Evolutionary conservation across 148 eudicot species (phyloP).

Genomic region (Rhododendron vialii): DNA sequence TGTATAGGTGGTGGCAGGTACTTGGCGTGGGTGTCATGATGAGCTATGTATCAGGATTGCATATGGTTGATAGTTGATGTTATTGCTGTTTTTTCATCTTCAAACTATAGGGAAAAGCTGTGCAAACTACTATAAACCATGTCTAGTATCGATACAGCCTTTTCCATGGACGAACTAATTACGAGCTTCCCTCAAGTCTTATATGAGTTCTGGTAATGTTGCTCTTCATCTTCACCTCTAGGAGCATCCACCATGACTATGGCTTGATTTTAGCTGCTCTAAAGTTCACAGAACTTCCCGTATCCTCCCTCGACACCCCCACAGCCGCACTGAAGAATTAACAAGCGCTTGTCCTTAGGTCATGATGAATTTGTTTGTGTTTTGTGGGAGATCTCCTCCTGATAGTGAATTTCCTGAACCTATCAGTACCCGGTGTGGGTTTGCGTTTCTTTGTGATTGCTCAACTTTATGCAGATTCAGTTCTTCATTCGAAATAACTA

Average conservation of each 20-base stretch:
- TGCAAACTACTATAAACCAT: not conserved
- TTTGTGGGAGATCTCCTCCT: not conserved
- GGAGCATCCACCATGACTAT: not conserved
- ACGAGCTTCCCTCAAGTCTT: not conserved
- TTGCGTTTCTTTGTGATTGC: not conserved
- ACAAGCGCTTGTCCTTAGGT: not conserved
- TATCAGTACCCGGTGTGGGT: no score
- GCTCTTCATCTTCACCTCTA: not conserved
- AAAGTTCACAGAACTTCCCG: not conserved
- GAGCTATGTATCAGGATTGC: not conserved
- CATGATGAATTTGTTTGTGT: not conserved
- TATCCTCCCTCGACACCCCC: not conserved
- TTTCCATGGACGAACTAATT: not conserved
- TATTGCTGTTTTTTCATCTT: not conserved
- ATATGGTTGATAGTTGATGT: not conserved
- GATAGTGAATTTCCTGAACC: not conserved
- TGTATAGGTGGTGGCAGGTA: not conserved
- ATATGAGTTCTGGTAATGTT: not conserved
- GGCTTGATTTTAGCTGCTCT: not conserved
- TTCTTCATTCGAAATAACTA: not conserved
- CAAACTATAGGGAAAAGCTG: not conserved
- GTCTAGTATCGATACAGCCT: not conserved
- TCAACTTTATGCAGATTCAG: not conserved
- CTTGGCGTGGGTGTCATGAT: not conserved
- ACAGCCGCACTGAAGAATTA: not conserved